Evolutionary conservation across 805 yeast species (phyloP).

Genomic region (Sugiyamaella lignohabitans): DNA sequence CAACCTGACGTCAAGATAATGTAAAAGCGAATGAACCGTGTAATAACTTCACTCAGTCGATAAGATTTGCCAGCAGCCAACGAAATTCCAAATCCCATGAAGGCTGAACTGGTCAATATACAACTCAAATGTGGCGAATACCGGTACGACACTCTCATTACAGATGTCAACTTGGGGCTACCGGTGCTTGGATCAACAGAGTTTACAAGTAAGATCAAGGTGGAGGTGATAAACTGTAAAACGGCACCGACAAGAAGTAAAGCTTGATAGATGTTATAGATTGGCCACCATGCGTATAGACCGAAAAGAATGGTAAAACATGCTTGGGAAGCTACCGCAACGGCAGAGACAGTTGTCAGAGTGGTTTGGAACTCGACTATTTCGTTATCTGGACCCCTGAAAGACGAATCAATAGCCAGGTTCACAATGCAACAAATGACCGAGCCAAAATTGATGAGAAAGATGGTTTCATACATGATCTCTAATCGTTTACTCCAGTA

Average conservation of each 20-base stretch:
- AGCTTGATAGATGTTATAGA: not conserved
- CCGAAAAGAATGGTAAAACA: constrained; percentile 5
- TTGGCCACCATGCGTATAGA: constrained; percentile 8
- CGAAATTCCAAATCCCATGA: constrained; percentile 23
- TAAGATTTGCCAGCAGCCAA: constrained; percentile 19
- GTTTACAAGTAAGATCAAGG: constrained; percentile 6
- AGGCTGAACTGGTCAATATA: constrained; percentile 20
- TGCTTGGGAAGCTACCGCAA: constrained; percentile 1
- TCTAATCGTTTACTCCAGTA: not conserved
- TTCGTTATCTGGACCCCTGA: not conserved
- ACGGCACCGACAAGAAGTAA: constrained; percentile 4
- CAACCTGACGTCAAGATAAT: constrained; percentile 12
- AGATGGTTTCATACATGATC: not conserved
- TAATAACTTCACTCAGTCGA: constrained; percentile 19
- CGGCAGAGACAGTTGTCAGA: constrained; percentile 1
- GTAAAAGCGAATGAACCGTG: constrained; percentile 18
- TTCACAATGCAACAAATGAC: constrained; percentile 2
- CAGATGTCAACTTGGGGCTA: not conserved
- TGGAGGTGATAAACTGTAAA: constrained; percentile 5
- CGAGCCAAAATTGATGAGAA: not conserved
- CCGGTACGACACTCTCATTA: not conserved
- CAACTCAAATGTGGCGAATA: constrained; percentile 4
- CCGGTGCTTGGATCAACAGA: not conserved
- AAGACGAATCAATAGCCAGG: constrained; percentile 1
- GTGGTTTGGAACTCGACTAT: not conserved